Base-by-base conservation (phyloP, 2,329 filamentous ascomycete genomes). In the Sporothrix brunneoviolacea region DNA sequence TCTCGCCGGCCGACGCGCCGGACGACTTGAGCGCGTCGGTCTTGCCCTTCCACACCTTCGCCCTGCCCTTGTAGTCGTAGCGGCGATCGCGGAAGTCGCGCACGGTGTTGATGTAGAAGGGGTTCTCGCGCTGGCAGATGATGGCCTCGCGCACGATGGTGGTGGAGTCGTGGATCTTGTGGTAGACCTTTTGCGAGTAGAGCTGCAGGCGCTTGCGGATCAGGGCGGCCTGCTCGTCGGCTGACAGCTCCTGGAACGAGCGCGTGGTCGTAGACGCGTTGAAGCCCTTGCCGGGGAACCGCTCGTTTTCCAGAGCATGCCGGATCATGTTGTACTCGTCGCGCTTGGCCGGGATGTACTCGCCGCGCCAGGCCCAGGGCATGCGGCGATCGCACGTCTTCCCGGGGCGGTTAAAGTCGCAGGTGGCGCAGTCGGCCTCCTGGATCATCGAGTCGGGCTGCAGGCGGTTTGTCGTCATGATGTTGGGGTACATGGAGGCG, bases 291-390 rank as follows among this genome's bases (percentile, higher is more conserved):
- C 86, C 87, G 0, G 94, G 93, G 58, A 98, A 98, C 45, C 77
- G 84, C 64, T 98, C 94, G 60, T 94, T 96, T 60, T 94, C 88
- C 5, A 97, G 74, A 0, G 91, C 86, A 61, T 93, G 83, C 38
- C 88, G 80, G 61, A 98, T 95, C 93, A 98, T 98, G 70, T 97
- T 97, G 77, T 98, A 98, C 64, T 98, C 93, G 64, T 97, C 91
- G 57, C 90, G 82, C 65, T 98, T 97, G 0, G 93, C 90, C 3
- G 93, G 93, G 22, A 98, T 72, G 62, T 95, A 98, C 65, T 98
- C 93, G 62, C 93, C 93, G 82, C 93, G 83, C 93, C 93, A 98
- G 2, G 93, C 82, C 93, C 93, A 98, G 1, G 94, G 93, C 70
- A 98, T 70, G 58, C 94, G 80, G 61, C 93, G 80, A 69, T 98